Evolutionary conservation across 108 stramenopile genomes (phyloP).

Genomic region (Nitzschia sp.): DNA sequence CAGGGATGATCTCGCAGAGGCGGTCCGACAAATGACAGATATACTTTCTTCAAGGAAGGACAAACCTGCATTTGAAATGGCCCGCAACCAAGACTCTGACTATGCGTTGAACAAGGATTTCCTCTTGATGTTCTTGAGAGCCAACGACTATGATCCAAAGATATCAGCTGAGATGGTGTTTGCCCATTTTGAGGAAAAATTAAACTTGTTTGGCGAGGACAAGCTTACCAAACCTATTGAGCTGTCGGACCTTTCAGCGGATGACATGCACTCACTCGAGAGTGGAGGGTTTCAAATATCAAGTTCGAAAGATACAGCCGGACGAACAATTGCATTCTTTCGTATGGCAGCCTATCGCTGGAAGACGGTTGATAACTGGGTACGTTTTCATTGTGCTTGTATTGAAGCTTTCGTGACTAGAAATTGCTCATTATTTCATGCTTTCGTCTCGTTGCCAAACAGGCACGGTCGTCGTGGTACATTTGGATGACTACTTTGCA

Average conservation of each 20-base stretch:
- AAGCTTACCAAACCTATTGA: background rate
- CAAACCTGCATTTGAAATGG: background rate
- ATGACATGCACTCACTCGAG: background rate
- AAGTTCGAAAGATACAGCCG: background rate
- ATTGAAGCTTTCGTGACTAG: background rate
- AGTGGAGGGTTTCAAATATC: background rate
- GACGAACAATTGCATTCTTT: background rate
- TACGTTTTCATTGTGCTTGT: background rate
- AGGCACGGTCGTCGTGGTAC: conserved; percentile 6
- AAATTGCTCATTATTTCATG: background rate
- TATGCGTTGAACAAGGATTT: background rate
- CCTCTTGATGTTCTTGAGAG: background rate
- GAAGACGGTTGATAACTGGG: background rate
- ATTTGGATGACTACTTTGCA: conserved; percentile 6
- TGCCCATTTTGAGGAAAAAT: background rate
- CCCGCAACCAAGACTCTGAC: background rate
- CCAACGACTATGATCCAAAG: background rate
- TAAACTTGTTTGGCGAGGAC: background rate
- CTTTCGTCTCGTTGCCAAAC: no score
- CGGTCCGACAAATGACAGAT: background rate
- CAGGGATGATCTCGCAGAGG: background rate
- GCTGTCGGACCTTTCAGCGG: background rate
- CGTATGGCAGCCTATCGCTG: background rate
- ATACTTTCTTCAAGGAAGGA: background rate
- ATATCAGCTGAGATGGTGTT: background rate